Evolutionary conservation across 805 yeast species (phyloP).

Genomic region (Peterozyma xylosa): DNA sequence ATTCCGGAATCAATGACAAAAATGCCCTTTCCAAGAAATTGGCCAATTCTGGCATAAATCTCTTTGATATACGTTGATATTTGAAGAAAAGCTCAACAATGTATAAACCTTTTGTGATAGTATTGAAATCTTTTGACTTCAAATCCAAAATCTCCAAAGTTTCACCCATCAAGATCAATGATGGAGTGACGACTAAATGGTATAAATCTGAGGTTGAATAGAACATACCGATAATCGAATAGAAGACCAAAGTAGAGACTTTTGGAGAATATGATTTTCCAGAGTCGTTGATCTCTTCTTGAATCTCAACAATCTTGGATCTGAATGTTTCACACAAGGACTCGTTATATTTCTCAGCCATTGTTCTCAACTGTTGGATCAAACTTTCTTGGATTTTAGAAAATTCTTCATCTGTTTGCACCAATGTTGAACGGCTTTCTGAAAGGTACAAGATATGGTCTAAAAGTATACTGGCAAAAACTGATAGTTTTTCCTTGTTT

Average conservation of each 20-base stretch:
- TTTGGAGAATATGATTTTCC: slow-evolving; percentile 26
- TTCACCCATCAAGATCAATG: slow-evolving; percentile 66
- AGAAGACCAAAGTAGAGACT: slow-evolving; percentile 56
- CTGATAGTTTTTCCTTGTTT: slow-evolving; percentile 66
- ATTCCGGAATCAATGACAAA: slow-evolving; percentile 32
- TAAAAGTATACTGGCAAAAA: slow-evolving; percentile 54
- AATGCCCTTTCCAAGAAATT: slow-evolving; percentile 49
- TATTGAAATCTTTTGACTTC: slow-evolving; percentile 13
- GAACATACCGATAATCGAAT: slow-evolving; percentile 62
- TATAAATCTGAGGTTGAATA: slow-evolving; percentile 95
- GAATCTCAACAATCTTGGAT: slow-evolving; percentile 45
- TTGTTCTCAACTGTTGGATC: slow-evolving; percentile 38
- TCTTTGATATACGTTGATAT: slow-evolving; percentile 75
- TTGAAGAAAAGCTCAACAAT: slow-evolving; percentile 56
- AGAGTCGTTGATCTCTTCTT: slow-evolving; percentile 34
- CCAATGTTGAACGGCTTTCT: slow-evolving; percentile 20
- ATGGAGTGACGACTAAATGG: slow-evolving; percentile 85
- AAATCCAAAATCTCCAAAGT: slow-evolving; percentile 42
- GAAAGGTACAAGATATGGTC: slow-evolving; percentile 51
- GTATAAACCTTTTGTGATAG: slow-evolving; percentile 52
- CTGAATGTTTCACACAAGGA: slow-evolving; percentile 58
- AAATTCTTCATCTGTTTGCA: slow-evolving; percentile 18
- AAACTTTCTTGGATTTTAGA: slow-evolving; percentile 26
- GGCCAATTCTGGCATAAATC: slow-evolving; percentile 75
- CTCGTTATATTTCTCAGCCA: slow-evolving; percentile 61